phyloP scores from a whole-genome alignment of 345 rosid species.

The Syzygium grande region DNA sequence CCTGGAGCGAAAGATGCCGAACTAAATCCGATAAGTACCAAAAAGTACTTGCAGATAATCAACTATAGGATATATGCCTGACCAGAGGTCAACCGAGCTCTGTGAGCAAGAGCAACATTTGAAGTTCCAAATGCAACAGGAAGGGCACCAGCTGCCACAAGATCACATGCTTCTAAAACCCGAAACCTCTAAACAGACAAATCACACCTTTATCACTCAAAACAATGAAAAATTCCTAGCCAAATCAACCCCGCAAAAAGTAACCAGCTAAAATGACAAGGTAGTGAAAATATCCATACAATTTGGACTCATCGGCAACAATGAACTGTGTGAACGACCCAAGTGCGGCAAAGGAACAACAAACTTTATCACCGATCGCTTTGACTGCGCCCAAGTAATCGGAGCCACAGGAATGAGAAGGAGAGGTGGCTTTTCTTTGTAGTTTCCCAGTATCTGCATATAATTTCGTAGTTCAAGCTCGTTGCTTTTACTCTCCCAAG shows the following conservation, averaged over 20 bases:
- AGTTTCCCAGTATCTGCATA: slow-evolving; percentile 78
- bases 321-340: slow-evolving; percentile 81
- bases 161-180: slow-evolving; percentile 65
- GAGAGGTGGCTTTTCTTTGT: slow-evolving; percentile 71
- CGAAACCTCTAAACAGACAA: background rate
- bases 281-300: slow-evolving; percentile 19
- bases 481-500: slow-evolving; percentile 77
- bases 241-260: background rate
- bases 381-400: slow-evolving; percentile 79
- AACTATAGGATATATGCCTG: slow-evolving; percentile 28
- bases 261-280: background rate
- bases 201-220: background rate
- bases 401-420: slow-evolving; percentile 82
- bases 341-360: slow-evolving; percentile 49
- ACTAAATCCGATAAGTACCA: background rate
- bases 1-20: background rate
- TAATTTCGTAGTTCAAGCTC: slow-evolving; percentile 94
- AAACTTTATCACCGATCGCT: slow-evolving; percentile 63
- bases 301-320: slow-evolving; percentile 60
- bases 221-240: background rate
- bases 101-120: slow-evolving; percentile 78
- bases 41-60: background rate
- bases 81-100: slow-evolving; percentile 58
- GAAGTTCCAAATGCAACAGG: slow-evolving; percentile 94
- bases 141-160: slow-evolving; percentile 76